Percentiles rank a stretch among this genome's conserved stretches.
phyloP scores from a whole-genome alignment of 768 basidiomycete genomes.

The Russula olivacea region DNA sequence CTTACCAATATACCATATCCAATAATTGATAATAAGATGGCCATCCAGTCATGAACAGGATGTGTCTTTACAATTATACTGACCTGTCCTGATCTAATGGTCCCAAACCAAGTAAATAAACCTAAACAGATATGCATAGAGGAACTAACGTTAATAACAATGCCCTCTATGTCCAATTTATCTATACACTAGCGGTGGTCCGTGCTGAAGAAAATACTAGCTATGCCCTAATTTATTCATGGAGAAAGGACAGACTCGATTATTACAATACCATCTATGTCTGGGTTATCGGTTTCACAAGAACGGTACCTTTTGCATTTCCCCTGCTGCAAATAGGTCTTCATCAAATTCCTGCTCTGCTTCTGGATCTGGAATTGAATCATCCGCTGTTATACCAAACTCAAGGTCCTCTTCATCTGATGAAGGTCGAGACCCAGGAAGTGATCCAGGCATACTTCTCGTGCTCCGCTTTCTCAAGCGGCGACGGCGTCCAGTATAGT shows the following conservation, averaged over 20 bases:
- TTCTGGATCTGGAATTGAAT: constrained; percentile 41
- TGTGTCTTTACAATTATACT: too few species aligned
- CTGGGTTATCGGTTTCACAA: constrained; percentile 33
- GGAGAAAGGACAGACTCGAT: too few species aligned
- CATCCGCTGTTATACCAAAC: constrained; percentile 30
- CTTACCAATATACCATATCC: constrained; percentile 6
- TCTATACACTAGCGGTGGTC: too few species aligned
- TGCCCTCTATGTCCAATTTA: too few species aligned
- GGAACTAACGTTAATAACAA: too few species aligned
- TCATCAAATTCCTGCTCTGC: constrained; percentile 74
- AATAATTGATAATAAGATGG: constrained; percentile 2
- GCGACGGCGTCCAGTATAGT: constrained; percentile 36
- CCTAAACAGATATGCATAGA: too few species aligned
- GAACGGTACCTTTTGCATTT: constrained; percentile 77
- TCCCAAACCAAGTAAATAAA: too few species aligned
- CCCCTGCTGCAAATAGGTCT: constrained; percentile 70
- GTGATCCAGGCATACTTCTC: constrained; percentile 82
- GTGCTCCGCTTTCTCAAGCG: constrained; percentile 55
- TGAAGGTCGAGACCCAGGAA: constrained; percentile 36
- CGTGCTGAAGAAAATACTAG: too few species aligned
- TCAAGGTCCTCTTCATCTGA: constrained; percentile 45
- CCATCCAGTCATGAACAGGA: too few species aligned
- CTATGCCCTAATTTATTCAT: too few species aligned
- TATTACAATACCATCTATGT: background rate
- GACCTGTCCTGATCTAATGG: too few species aligned